Conservation (phyloP, 306 rosid genomes). For the Vigna angularis region DNA sequence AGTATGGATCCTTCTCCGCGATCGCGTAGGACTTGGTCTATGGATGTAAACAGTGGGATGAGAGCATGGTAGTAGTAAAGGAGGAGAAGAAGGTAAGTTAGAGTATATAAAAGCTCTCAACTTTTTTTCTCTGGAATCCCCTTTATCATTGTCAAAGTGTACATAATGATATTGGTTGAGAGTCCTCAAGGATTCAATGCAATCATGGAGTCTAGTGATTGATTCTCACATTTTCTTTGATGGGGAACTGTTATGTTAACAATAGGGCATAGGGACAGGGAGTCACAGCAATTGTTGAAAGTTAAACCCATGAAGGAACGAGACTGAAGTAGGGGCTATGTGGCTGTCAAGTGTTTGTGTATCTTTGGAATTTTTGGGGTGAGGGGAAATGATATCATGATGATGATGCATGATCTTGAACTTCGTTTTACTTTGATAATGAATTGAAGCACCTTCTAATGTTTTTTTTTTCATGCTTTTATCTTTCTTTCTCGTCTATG, state of each 20-base stretch:
- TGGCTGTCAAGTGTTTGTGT: slow-evolving; percentile 27
- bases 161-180: slow-evolving; percentile 40
- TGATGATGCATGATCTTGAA: slow-evolving; percentile 4
- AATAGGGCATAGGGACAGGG: slow-evolving; percentile 6
- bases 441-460: slow-evolving; percentile 43
- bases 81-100: not conserved
- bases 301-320: slow-evolving; percentile 1
- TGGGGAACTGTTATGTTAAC: slow-evolving; percentile 33
- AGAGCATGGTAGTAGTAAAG: slow-evolving; percentile 50
- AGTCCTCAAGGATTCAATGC: not conserved
- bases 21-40: slow-evolving; percentile 78
- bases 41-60: slow-evolving; percentile 73
- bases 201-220: not conserved
- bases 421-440: slow-evolving; percentile 42
- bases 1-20: slow-evolving; percentile 40
- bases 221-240: slow-evolving; percentile 13
- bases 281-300: slow-evolving; percentile 31
- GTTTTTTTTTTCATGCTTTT: slow-evolving; percentile 7
- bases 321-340: not conserved
- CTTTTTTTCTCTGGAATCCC: slow-evolving; percentile 36
- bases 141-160: slow-evolving; percentile 24
- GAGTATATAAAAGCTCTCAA: slow-evolving; percentile 13
- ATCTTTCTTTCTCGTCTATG: slow-evolving; percentile 12
- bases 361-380: slow-evolving; percentile 24
- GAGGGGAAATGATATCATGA: slow-evolving; percentile 17